Percentiles rank a stretch among this genome's conserved stretches.
These are phyloP conservation scores for Fusarium sp. DNA, from an alignment of 2,329 filamentous ascomycete species.

Conservation along the genomic window DNA sequence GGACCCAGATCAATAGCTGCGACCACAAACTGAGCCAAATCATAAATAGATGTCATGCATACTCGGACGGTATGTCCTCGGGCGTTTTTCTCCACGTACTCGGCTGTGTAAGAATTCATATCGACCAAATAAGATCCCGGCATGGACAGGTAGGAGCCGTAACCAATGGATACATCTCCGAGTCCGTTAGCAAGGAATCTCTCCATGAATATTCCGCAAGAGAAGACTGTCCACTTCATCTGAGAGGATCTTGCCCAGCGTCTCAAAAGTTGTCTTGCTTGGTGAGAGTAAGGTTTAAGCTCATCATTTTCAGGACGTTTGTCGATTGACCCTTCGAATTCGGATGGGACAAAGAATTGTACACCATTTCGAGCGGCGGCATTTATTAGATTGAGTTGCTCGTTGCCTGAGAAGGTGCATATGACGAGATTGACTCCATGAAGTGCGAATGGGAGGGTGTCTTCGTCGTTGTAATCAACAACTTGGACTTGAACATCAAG, in stretches of 20 bases:
- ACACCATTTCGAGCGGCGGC: slow-evolving; percentile 74
- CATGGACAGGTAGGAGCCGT: slow-evolving; percentile 61
- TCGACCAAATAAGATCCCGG: slow-evolving; percentile 76
- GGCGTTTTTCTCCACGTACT: slow-evolving; percentile 67
- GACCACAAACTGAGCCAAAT: slow-evolving; percentile 77
- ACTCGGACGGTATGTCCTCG: slow-evolving; percentile 64
- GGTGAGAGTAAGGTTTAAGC: slow-evolving; percentile 63
- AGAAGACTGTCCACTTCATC: slow-evolving; percentile 77
- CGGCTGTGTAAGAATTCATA: slow-evolving; percentile 65
- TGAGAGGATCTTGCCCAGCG: slow-evolving; percentile 59
- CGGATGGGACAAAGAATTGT: slow-evolving; percentile 76
- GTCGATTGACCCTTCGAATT: slow-evolving; percentile 75
- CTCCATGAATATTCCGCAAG: slow-evolving; percentile 81
- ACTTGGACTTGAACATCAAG: slow-evolving; percentile 73
- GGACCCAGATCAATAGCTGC: slow-evolving; percentile 72
- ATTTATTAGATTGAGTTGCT: slow-evolving; percentile 78
- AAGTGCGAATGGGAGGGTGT: slow-evolving; percentile 72
- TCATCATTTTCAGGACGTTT: slow-evolving; percentile 66
- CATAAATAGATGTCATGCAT: slow-evolving; percentile 75
- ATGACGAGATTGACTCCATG: slow-evolving; percentile 79
- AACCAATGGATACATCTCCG: slow-evolving; percentile 67
- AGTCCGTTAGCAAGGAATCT: slow-evolving; percentile 77
- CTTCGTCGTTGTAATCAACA: slow-evolving; percentile 72
- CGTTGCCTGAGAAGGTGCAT: slow-evolving; percentile 74
- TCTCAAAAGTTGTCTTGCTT: slow-evolving; percentile 67